A percentile compares a stretch with the other conserved stretches of the same genome.
These are phyloP conservation scores for Globisporangium acanthophoron DNA, from an alignment of 352 stramenopile genomes.

Conservation along the genomic window DNA sequence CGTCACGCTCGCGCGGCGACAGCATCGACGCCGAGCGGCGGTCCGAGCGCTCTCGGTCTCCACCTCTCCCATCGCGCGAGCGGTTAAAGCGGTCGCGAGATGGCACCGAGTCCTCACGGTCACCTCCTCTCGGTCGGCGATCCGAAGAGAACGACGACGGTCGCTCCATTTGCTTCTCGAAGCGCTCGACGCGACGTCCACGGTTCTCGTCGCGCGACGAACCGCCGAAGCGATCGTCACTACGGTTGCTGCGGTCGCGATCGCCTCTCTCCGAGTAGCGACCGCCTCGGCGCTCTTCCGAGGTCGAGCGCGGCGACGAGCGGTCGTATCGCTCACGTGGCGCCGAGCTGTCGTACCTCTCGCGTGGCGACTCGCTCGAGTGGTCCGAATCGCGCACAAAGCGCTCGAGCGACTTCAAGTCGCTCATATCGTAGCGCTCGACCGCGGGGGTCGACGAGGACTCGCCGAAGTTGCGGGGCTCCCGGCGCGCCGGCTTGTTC, in stretches of 20 bases:
- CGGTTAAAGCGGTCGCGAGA: slow-evolving; percentile 1
- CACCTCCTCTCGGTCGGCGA: not conserved
- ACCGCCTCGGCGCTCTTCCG: not conserved
- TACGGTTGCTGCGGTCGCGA: not conserved
- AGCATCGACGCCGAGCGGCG: not conserved
- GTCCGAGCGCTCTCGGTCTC: not conserved
- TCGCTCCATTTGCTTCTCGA: slow-evolving; percentile 1
- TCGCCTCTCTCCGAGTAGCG: not conserved
- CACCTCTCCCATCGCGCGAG: not conserved
- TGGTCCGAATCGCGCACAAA: not conserved
- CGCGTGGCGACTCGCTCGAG: not conserved
- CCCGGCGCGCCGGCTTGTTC: not conserved
- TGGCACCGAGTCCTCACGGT: not conserved
- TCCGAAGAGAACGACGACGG: slow-evolving; percentile 1
- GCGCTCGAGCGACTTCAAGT: not conserved
- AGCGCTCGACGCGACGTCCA: slow-evolving; percentile 1
- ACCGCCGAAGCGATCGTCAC: not conserved
- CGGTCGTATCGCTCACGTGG: not conserved
- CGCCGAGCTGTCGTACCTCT: not conserved
- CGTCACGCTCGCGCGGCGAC: not conserved
- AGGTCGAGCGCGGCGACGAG: not conserved
- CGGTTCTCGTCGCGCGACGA: not conserved
- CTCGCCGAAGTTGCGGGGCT: slow-evolving; percentile 15
- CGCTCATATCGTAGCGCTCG: slow-evolving; percentile 11
- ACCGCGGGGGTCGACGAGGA: slow-evolving; percentile 1